phyloP scores from a whole-genome alignment of 352 stramenopile genomes.

The Peronospora belbahrii region DNA sequence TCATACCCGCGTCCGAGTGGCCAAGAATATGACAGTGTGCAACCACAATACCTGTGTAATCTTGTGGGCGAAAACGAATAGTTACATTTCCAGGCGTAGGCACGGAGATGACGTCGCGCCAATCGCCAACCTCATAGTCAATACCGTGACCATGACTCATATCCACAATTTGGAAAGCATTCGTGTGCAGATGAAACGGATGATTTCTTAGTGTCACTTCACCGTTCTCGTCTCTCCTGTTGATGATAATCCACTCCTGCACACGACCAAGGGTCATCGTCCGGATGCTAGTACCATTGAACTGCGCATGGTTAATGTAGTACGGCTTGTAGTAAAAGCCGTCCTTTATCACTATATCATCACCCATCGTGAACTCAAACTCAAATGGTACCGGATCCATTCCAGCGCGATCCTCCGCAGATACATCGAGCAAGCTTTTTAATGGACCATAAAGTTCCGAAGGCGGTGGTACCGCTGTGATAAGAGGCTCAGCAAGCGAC shows the following conservation, averaged over 20 bases:
- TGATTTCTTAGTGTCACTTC: constrained; percentile 54
- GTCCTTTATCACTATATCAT: constrained; percentile 35
- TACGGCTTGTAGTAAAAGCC: constrained; percentile 69
- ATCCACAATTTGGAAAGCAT: constrained; percentile 73
- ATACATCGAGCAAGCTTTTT: constrained; percentile 34
- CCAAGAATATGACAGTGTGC: constrained; percentile 78
- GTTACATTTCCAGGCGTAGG: constrained; percentile 72
- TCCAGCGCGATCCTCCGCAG: constrained; percentile 17
- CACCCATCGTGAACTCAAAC: constrained; percentile 56
- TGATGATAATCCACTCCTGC: constrained; percentile 72
- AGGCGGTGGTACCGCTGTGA: constrained; percentile 28
- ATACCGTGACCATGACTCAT: constrained; percentile 57
- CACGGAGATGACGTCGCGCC: constrained; percentile 72
- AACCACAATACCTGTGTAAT: constrained; percentile 50
- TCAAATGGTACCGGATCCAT: constrained; percentile 35
- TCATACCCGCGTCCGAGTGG: constrained; percentile 80
- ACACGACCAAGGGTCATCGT: constrained; percentile 48
- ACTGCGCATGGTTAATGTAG: constrained; percentile 60
- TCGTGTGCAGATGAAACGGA: constrained; percentile 82
- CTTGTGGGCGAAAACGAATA: constrained; percentile 64
- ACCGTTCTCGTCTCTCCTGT: constrained; percentile 38
- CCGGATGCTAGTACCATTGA: constrained; percentile 37
- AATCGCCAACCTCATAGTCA: constrained; percentile 74
- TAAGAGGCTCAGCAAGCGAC: constrained; percentile 21
- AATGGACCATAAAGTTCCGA: constrained; percentile 34